Conservation (phyloP, 2,329 filamentous ascomycete genomes). For the Pseudogymnoascus sp. region DNA sequence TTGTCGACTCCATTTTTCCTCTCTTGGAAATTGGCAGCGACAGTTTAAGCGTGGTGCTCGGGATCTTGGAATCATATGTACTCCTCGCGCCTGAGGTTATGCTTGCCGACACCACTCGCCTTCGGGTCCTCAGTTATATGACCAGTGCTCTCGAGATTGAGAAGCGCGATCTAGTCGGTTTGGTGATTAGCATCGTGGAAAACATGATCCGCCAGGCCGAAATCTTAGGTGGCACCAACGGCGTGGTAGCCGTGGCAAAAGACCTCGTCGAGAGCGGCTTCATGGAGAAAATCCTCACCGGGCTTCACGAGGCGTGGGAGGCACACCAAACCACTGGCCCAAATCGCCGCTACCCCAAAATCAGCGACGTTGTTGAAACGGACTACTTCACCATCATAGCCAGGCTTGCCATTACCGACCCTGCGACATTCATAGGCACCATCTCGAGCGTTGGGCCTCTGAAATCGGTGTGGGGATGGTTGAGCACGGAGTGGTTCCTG, state of each 20-base stretch:
- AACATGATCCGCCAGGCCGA: conserved; percentile 56
- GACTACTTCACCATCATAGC: conserved; percentile 82
- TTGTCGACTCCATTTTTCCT: conserved; percentile 56
- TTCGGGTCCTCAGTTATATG: conserved; percentile 41
- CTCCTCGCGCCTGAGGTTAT: conserved; percentile 61
- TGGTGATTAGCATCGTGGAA: conserved; percentile 55
- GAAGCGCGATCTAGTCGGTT: conserved; percentile 49
- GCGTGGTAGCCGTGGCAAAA: conserved; percentile 54
- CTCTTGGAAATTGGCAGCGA: conserved; percentile 60
- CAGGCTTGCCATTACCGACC: conserved; percentile 66
- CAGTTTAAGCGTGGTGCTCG: conserved; percentile 52
- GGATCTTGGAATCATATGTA: conserved; percentile 63
- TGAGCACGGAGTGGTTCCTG: conserved; percentile 57
- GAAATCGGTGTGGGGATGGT: conserved; percentile 51
- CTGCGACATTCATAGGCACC: conserved; percentile 56
- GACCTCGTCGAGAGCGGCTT: conserved; percentile 59
- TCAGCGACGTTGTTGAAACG: conserved; percentile 69
- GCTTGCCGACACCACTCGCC: conserved; percentile 47
- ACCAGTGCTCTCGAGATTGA: conserved; percentile 42
- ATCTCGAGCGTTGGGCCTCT: conserved; percentile 36
- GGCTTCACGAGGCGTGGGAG: conserved; percentile 60
- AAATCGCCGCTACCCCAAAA: conserved; percentile 57
- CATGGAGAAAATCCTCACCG: conserved; percentile 54
- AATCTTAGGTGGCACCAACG: conserved; percentile 51
- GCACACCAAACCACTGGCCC: conserved; percentile 78